phyloP scores from a whole-genome alignment of 2,329 filamentous ascomycete species.

The Simplicillium aogashimaense region DNA sequence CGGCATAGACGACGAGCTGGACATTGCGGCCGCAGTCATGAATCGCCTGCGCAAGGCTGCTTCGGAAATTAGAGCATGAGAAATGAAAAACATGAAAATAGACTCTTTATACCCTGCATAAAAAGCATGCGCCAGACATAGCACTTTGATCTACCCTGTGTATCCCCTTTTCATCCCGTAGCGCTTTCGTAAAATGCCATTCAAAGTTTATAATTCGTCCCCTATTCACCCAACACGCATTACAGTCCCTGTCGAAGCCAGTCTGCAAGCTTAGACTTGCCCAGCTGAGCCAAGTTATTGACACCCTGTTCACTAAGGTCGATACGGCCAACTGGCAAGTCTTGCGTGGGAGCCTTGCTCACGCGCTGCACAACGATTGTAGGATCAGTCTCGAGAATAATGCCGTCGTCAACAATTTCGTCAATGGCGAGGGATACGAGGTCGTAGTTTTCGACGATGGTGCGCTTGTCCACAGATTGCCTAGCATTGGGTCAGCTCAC shows the following conservation, averaged over 20 bases:
- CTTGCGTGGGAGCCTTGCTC: slow-evolving; percentile 82
- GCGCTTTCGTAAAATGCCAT: background rate
- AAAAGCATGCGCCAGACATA: background rate
- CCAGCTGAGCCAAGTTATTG: slow-evolving; percentile 87
- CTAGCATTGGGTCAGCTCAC: slow-evolving; percentile 31
- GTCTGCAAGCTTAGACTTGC: slow-evolving; percentile 84
- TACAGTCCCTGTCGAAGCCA: slow-evolving; percentile 77
- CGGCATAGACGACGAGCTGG: slow-evolving; percentile 68
- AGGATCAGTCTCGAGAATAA: slow-evolving; percentile 94
- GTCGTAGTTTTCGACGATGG: slow-evolving; percentile 98
- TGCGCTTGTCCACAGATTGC: slow-evolving; percentile 94
- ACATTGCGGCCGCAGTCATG: slow-evolving; percentile 81
- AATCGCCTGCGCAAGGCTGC: slow-evolving; percentile 74
- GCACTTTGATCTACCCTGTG: slow-evolving; percentile 6
- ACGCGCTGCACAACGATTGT: slow-evolving; percentile 88
- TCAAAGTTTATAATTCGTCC: background rate
- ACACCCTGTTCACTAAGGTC: slow-evolving; percentile 93
- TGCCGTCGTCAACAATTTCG: slow-evolving; percentile 90
- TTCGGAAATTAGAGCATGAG: slow-evolving; percentile 44
- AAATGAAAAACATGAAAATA: slow-evolving; percentile 16
- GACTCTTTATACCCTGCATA: slow-evolving; percentile 11
- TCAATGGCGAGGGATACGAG: slow-evolving; percentile 88
- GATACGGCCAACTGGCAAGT: slow-evolving; percentile 86
- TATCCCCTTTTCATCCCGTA: slow-evolving; percentile 8
- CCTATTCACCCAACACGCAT: slow-evolving; percentile 9